These are phyloP conservation scores for Dictyostelium purpureum DNA, from an alignment of 78 protist genomes.

Conservation along the genomic window DNA sequence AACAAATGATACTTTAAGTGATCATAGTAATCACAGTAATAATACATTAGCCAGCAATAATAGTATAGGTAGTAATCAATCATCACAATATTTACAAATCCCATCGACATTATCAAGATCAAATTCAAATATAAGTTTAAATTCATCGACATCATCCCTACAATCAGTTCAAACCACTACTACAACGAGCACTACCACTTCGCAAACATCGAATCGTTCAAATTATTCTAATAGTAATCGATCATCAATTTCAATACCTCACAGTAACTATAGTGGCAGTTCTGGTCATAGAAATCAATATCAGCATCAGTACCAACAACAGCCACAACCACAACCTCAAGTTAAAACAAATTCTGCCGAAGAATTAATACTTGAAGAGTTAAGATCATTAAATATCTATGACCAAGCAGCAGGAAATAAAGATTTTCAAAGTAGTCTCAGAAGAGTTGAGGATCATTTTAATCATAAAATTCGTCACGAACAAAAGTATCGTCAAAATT, in stretches of 20 bases:
- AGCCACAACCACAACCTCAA: constrained; percentile 6
- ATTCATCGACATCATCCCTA: constrained; percentile 1
- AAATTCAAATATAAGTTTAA: neutral
- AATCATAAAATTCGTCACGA: constrained; percentile 12
- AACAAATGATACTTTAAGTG: neutral
- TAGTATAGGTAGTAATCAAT: neutral
- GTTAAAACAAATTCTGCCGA: neutral
- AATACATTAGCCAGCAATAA: neutral
- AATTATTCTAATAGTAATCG: neutral
- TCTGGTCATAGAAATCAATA: neutral
- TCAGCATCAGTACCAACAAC: neutral
- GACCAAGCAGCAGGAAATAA: neutral
- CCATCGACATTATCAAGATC: neutral
- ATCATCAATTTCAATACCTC: too few species aligned
- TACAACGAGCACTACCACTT: neutral
- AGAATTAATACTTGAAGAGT: neutral
- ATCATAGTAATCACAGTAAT: neutral
- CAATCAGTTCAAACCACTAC: neutral
- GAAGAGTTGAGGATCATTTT: constrained; percentile 26
- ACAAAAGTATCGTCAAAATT: constrained; percentile 18
- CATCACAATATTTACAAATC: neutral
- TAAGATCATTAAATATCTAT: neutral
- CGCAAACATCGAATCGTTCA: neutral
- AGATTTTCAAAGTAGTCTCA: neutral
- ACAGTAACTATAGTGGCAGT: neutral